Base-by-base conservation (phyloP, 306 rosid genomes). In the Malus sylvestris region DNA sequence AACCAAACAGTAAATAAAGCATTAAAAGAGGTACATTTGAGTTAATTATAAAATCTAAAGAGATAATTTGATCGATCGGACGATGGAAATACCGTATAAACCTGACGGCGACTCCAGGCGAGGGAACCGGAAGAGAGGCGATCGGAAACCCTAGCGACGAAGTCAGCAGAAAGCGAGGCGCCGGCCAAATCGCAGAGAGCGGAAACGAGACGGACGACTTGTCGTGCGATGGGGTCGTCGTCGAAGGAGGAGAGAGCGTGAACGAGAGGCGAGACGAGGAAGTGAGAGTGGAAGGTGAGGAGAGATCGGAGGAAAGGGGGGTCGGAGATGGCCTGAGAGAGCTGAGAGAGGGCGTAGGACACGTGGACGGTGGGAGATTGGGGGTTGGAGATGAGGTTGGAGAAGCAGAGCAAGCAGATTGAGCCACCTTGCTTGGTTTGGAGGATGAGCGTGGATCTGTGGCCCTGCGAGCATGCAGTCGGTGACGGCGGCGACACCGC, bases 21-120 rank as follows among this genome's bases (percentile, higher is more conserved):
- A 30, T 0, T 44, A 44, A 44, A 44, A 44, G 15, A 44, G 15
- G 15, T 1, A 3, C 12, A 12, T 44, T 44, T 44, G 46, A 9
- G 1, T 44, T 11, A 11, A 44, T 3, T 11, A 10, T 44, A 44
- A 44, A 44, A 79, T 58, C 11, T 4, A n/a, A 45, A 83, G 4
- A 25, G n/a, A 57, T 13, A 32, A 74, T 32, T 32, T 64, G 15
- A 1, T 30, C 30, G 32, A 23, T 22, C 64, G 30, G 32, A 59
- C 10, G 66, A 23, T 1, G 5, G 42, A 25, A 57, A 53, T 81
- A 94, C 97, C 95, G 60, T 78, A 57, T 84, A 89, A 66, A 89
- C 82, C 40, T 95, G 97, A 30, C 88, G 89, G 57, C 86, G 81
- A 74, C 90, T 87, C 99, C 97, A 95, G 29, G 83, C 90, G 61